A percentile compares a stretch with the other conserved stretches of the same genome.
phyloP scores from a whole-genome alignment of 1,139 yeast genomes.

The Pichia inconspicua region DNA sequence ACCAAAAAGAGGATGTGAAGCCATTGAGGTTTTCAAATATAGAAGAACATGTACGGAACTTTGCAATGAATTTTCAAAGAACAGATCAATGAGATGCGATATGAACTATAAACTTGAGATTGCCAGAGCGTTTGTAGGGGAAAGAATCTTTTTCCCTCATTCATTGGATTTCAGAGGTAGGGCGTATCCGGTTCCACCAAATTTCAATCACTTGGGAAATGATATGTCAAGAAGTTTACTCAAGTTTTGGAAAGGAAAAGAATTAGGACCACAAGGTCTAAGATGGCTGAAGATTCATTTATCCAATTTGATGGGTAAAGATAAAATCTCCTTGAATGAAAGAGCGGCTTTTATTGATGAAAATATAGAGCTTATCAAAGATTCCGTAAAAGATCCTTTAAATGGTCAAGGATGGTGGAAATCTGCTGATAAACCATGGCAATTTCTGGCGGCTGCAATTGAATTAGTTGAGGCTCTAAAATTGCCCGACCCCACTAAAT shows the following conservation, averaged over 20 bases:
- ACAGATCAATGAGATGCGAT: slow-evolving; percentile 87
- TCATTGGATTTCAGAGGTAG: slow-evolving; percentile 93
- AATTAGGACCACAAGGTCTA: slow-evolving; percentile 67
- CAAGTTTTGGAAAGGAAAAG: slow-evolving; percentile 81
- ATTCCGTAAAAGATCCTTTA: slow-evolving; percentile 67
- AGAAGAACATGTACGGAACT: slow-evolving; percentile 50
- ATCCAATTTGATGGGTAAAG: slow-evolving; percentile 83
- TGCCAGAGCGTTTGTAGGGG: slow-evolving; percentile 87
- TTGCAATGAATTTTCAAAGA: slow-evolving; percentile 54
- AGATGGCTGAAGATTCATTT: slow-evolving; percentile 86
- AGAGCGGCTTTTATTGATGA: slow-evolving; percentile 68
- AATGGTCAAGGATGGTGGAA: slow-evolving; percentile 66
- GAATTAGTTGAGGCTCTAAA: slow-evolving; percentile 70
- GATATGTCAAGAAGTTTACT: slow-evolving; percentile 84
- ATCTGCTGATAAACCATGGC: slow-evolving; percentile 92
- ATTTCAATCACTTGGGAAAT: slow-evolving; percentile 75
- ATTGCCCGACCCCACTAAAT: slow-evolving; percentile 66
- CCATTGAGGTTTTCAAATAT: slow-evolving; percentile 62
- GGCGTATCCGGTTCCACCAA: slow-evolving; percentile 79
- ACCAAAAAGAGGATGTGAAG: slow-evolving; percentile 65
- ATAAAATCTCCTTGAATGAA: slow-evolving; percentile 72
- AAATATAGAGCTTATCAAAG: slow-evolving; percentile 52
- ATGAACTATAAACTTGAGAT: slow-evolving; percentile 88
- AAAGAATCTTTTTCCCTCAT: slow-evolving; percentile 88
- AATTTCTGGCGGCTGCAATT: slow-evolving; percentile 76